Percentiles rank a stretch among this genome's conserved stretches.
Conservation (phyloP, 2,329 filamentous ascomycete genomes). For the Alternaria novae-zelandiae region DNA sequence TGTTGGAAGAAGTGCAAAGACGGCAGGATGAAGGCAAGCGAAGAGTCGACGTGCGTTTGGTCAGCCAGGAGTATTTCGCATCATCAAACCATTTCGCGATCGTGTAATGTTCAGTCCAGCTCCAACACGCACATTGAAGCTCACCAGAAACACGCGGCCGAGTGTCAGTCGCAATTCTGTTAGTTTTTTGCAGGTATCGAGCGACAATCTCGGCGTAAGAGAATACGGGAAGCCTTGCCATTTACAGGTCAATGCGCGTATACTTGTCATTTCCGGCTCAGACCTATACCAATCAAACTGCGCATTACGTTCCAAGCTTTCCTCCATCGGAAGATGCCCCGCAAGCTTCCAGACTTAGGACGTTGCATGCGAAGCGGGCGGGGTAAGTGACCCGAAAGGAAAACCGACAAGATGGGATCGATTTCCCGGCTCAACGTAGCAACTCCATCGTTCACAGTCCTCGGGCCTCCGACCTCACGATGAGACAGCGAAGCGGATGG, state of each 20-base stretch:
- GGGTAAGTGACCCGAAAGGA: background rate
- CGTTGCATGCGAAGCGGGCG: background rate
- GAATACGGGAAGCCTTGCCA: background rate
- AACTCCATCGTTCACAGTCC: background rate
- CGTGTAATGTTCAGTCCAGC: conserved; percentile 44
- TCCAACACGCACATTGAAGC: background rate
- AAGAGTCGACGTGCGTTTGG: conserved; percentile 49
- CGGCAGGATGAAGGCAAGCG: conserved; percentile 46
- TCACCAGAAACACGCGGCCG: background rate
- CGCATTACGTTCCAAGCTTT: background rate
- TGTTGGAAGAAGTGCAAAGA: conserved; percentile 49
- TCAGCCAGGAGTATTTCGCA: conserved; percentile 56
- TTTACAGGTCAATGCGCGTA: background rate
- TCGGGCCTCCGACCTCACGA: conserved; percentile 3
- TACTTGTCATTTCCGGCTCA: background rate
- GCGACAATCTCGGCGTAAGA: background rate
- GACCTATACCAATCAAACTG: background rate
- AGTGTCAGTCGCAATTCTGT: background rate
- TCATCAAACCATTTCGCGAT: conserved; percentile 60
- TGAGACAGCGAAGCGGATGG: conserved; percentile 42
- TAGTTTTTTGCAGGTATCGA: background rate
- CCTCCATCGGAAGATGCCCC: background rate
- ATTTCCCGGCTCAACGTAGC: conserved; percentile 9
- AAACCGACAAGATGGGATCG: conserved; percentile 7
- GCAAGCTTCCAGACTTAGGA: background rate